Conservation (phyloP, 371 early-diverging fungal species). For the Zancudomyces culisetae region DNA sequence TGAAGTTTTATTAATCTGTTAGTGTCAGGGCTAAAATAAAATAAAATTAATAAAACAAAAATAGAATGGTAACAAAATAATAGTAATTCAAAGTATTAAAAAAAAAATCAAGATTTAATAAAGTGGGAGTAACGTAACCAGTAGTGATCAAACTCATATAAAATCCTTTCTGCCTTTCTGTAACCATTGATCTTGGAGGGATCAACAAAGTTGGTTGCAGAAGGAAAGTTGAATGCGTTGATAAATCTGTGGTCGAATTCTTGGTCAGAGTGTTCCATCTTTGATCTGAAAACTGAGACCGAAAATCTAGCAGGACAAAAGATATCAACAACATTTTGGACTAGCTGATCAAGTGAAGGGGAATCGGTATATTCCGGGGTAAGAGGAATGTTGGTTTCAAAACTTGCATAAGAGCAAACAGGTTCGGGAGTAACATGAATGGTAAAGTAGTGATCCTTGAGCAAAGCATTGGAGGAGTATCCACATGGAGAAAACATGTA, state of each 20-base stretch:
- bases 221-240: background rate
- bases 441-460: constrained; percentile 65
- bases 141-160: constrained; percentile 61
- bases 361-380: constrained; percentile 16
- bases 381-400: constrained; percentile 78
- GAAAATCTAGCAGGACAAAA: constrained; percentile 68
- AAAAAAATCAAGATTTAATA: background rate
- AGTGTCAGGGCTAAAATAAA: no score
- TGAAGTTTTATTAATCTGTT: no score
- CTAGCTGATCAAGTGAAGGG: constrained; percentile 34
- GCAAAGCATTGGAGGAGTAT: constrained; percentile 78
- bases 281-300: constrained; percentile 58
- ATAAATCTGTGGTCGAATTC: no score
- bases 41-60: no score
- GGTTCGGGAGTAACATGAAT: constrained; percentile 97
- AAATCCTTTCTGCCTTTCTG: constrained; percentile 39
- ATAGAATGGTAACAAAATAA: no score
- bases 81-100: no score
- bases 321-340: constrained; percentile 49
- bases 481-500: constrained; percentile 85
- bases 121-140: constrained; percentile 38
- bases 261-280: background rate
- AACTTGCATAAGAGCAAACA: constrained; percentile 88
- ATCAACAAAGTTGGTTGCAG: constrained; percentile 7
- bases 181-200: constrained; percentile 27